Evolutionary conservation across 805 yeast genomes (phyloP), one percentile per base, ranked within the genome.

Genomic region (Monosporozyma aerobia): DNA sequence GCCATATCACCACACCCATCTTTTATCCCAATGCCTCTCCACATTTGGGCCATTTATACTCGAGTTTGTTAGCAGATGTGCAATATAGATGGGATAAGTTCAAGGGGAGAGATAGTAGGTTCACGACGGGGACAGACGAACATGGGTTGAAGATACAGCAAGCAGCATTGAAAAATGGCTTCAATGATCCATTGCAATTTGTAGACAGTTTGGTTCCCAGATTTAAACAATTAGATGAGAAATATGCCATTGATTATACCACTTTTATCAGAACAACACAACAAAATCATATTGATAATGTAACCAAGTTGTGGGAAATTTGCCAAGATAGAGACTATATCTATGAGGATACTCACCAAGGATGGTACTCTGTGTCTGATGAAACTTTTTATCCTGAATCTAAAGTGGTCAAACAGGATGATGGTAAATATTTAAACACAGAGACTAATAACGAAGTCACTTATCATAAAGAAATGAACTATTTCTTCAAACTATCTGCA

Each of bases 11-110:
- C 0, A 85, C 97, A 0, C 99, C 99, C 0, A 94, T 94, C 27
- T 94, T 90, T 69, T 94, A 94, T 68, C 97, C 95, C 53, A 94
- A 94, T 73, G 98, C 98, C 9, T 77, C 66, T 49, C 99, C 99
- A 2, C 99, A 94, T 69, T 67, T 94, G 51, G 99, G 99, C 3
- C 99, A 94, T 67, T 73, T 89, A 43, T 90, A 94, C 66, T 81
- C 96, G 4, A 86, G 90, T 87, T 73, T 89, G 0, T 69, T 94
- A 46, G 82, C 90, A 49, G 99, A 94, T 69, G 83, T 83, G 1
- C 74, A 83, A 49, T 78, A 76, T 55, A 74, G 97, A 57, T 92
- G 96, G 96, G 78, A 78, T 39, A 60, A 61, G 16, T 69, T 84
- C 35, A 65, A 69, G 9, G 69, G 68, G 0, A 69, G 77, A 1